Evolutionary conservation across 2,329 filamentous ascomycete genomes (phyloP).

Genomic region (Sarocladium strictum): DNA sequence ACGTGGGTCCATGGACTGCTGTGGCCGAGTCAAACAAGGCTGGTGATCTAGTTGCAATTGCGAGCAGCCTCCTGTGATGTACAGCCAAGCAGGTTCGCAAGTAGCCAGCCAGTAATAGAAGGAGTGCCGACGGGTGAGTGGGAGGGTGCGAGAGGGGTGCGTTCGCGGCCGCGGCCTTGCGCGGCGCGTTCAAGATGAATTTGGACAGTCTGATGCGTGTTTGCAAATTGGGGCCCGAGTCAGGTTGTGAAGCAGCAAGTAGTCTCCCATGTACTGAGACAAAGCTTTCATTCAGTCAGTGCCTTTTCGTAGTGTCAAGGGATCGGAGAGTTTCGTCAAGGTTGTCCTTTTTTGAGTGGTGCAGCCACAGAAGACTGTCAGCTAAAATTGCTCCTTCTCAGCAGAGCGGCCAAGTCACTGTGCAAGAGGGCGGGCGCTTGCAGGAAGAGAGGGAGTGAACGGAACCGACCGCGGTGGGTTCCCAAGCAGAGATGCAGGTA

Average conservation of each 20-base stretch:
- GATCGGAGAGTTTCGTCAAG: neutral
- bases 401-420: neutral
- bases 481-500: neutral
- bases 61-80: neutral
- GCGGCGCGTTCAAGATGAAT: neutral
- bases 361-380: neutral
- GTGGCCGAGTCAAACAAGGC: conserved; percentile 6
- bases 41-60: neutral
- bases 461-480: conserved; percentile 1
- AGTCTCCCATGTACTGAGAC: neutral
- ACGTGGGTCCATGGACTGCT: conserved; percentile 3
- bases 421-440: neutral
- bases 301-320: neutral
- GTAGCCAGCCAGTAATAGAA: neutral
- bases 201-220: neutral
- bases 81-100: neutral
- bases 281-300: neutral
- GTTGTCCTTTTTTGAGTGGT: neutral
- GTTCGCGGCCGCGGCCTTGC: conserved; percentile 5
- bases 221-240: neutral
- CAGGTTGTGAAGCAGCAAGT: neutral
- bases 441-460: conserved; percentile 1
- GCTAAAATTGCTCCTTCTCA: neutral
- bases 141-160: neutral
- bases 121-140: neutral